Evolutionary conservation across 2,329 filamentous ascomycete species (phyloP), one percentile per base, ranked within the genome.

Genomic region (Pseudogymnoascus sp.): DNA sequence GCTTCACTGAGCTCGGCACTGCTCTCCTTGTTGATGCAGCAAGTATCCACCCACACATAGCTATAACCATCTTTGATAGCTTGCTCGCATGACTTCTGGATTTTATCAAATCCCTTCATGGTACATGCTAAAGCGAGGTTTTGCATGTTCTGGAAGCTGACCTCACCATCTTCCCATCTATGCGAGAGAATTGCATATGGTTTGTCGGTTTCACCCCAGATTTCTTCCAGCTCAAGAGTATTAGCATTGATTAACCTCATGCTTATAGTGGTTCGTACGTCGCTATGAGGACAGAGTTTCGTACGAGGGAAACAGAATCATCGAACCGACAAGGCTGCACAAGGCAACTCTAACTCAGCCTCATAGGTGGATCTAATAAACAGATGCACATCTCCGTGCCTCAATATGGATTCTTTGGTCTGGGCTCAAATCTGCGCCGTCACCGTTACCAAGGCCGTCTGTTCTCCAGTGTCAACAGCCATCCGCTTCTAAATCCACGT

Each of bases 11-110:
- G 58, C 42, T 65, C 65, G 4, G 65, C 58, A 18, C 61, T 63
- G 59, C 61, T 65, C 1, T 21, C 52, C 37, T 67, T 67, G 37
- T 67, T 59, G 21, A 66, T 66, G 36, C 64, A 65, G 52, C 63
- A 67, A 1, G 61, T 66, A 36, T 65, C 65, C 2, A 61, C 33
- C 63, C 62, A 64, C 5, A 55, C 60, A 40, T 64, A 65, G 6
- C 36, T 27, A 18, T 52, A 21, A 9, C 59, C 59, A 59, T 61
- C 37, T 1, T 21, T 21, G 8, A 35, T 7, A 10, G 62, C 64
- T 37, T 12, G 65, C 27, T 65, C 18, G 48, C 61, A 64, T 10
- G 31, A 59, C 10, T 60, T 25, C 31, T 33, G 55, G 21, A 64
- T 62, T 29, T 65, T 66, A 13, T 35, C n/a, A 35, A 52, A 65